Base-by-base conservation (phyloP, 2,329 filamentous ascomycete species). In the Talaromyces sp. region DNA sequence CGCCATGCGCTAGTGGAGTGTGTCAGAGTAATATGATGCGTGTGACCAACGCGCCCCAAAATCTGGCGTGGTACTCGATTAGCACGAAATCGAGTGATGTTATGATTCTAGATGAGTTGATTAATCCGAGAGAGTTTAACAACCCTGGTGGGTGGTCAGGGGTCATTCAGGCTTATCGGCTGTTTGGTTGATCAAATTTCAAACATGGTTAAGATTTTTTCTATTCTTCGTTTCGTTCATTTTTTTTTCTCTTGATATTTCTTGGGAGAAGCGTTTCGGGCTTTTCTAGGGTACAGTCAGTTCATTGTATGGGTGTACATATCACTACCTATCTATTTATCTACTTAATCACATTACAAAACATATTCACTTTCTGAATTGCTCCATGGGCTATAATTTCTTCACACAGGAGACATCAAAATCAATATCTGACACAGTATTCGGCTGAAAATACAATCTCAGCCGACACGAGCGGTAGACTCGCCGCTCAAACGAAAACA, bases 1-100 rank as follows among this genome's bases (percentile, higher is more conserved):
- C 73, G 34, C 70, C 72, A 0, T 76, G 74, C 53, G 59, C 53
- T 1, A 67, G 69, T 8, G 73, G 73, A 2, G 71, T 70, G 2
- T 76, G 74, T 45, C 73, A 75, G 65, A 68, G 67, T 3, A 75
- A 77, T 38, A 74, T 73, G 73, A 74, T 75, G 72, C 71, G 74
- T 10, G 75, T 77, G 13, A 65, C 69, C 0, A 70, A 70, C 13
- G 38, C 47, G 1, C 74, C 74, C 7, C 63, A 68, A 11, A 65
- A 65, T 58, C 67, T 76, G 19, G 69, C 72, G 1, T 76, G 69
- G 74, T 76, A 76, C 56, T 75, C 73, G 2, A 72, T 76, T 40
- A 72, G 67, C 56, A 75, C 73, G 1, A 71, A 71, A 11, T 70
- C 68, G 67, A 68, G 71, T 2, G 73, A 76, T 25, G 63, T 65